phyloP scores from a whole-genome alignment of 2,329 filamentous ascomycete genomes.

The Esteya vermicola region DNA sequence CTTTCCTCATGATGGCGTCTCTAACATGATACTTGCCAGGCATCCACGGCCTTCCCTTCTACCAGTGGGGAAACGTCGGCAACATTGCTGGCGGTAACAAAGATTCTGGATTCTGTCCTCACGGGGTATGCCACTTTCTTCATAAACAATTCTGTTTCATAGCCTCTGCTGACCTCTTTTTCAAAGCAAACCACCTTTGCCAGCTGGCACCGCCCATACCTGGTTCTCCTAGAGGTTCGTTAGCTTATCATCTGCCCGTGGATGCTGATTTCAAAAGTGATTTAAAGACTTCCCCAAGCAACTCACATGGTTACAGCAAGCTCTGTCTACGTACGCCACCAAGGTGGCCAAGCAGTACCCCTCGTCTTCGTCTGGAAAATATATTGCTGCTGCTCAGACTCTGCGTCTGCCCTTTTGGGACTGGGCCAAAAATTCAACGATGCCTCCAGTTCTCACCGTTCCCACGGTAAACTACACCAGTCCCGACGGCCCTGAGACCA shows the following conservation, averaged over 20 bases:
- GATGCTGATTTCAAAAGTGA: no score
- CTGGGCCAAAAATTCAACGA: conserved; percentile 28
- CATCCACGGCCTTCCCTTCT: conserved; percentile 19
- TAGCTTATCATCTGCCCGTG: no score
- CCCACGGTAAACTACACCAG: conserved; percentile 13
- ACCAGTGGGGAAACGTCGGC: conserved; percentile 20
- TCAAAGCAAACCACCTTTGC: conserved; percentile 34
- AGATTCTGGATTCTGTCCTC: conserved; percentile 29
- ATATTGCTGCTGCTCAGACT: conserved; percentile 28
- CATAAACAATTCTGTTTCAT: no score
- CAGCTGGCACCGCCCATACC: conserved; percentile 42
- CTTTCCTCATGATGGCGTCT: background rate
- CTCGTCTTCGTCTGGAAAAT: conserved; percentile 17
- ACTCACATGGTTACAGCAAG: conserved; percentile 38
- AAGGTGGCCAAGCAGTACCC: conserved; percentile 30
- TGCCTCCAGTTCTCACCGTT: conserved; percentile 26
- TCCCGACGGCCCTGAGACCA: conserved; percentile 12
- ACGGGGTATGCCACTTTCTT: conserved; percentile 31
- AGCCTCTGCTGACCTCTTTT: background rate
- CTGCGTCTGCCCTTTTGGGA: conserved; percentile 41
- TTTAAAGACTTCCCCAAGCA: no score
- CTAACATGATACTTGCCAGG: conserved; percentile 14
- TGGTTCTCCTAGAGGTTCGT: conserved; percentile 38
- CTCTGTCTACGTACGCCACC: conserved; percentile 30
- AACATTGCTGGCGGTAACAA: conserved; percentile 19